Base-by-base conservation (phyloP, 129 eudicot genomes). In the Silybum marianum region DNA sequence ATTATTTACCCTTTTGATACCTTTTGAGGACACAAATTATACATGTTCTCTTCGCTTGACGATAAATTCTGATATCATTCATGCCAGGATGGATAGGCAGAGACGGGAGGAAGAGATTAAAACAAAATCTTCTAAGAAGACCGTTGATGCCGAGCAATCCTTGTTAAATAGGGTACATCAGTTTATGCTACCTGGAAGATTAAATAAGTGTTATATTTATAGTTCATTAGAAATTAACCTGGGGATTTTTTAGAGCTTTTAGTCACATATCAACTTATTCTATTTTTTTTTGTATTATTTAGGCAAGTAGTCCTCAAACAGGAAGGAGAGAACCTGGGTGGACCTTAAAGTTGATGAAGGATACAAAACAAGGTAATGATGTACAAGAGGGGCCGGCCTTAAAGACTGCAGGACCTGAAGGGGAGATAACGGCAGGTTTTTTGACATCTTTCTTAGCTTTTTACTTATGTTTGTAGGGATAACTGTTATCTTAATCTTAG, bases 241-340 rank as follows among this genome's bases (percentile, higher is more conserved):
- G 1, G 2, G 42, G 26, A 12, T 48, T 72, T 30, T 13, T 2
- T 58, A 18, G 23, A 58, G 66, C 10, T 54, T 54, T 54, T 6
- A 32, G 62, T 22, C 22, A 22, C 42, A 80, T 18, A 65, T 39
- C 68, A 9, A 46, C 46, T 28, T 4, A 38, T 65, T 70, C n/a
- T 82, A 44, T 12, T 60, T 73, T 60, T 77, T 16, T 73, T 48
- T 65, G 69, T 34, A 68, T 71, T 78, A 74, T 88, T 74, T 76
- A 96, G 99, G 94, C 99, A 77, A 88, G 95, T 84, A 95, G 99
- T 85, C 99, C 99, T 66, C 99, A 90, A 76, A 89, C 93, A 83
- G 96, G 97, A 9, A 93, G 99, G 71, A 87, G 87, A 58, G 66
- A 58, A 58, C 7, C 66, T 58, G 66, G 66, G 66, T 58, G 66